These are phyloP conservation scores for Rhizopogon vesiculosus DNA, from an alignment of 768 basidiomycete genomes.

Conservation along the genomic window DNA sequence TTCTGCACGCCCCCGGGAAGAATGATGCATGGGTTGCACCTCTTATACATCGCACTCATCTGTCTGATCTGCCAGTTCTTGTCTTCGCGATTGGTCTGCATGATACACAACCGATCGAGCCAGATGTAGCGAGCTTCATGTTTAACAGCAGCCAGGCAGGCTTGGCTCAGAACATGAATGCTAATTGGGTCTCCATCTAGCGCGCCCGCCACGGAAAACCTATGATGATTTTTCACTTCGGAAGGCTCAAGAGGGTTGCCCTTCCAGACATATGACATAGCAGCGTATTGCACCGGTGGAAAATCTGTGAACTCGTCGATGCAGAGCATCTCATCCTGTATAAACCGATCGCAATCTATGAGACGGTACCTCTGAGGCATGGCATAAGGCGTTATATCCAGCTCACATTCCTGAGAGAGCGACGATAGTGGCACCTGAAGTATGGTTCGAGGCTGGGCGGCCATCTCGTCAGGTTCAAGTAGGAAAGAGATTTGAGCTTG, in stretches of 20 bases:
- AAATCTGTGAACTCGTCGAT: background rate
- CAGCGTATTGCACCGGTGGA: background rate
- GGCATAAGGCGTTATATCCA: no score
- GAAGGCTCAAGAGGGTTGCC: background rate
- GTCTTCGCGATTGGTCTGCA: constrained; percentile 11
- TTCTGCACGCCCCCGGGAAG: constrained; percentile 12
- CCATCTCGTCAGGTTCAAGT: no score
- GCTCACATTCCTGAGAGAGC: no score
- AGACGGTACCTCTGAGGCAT: background rate
- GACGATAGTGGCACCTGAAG: no score
- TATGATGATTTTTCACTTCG: background rate
- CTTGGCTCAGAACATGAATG: background rate
- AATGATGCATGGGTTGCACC: constrained; percentile 9
- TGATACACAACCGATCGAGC: constrained; percentile 14
- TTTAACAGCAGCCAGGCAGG: background rate
- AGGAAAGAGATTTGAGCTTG: no score
- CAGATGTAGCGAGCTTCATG: background rate
- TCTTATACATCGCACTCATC: constrained; percentile 11
- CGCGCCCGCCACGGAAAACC: background rate
- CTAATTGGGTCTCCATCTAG: background rate
- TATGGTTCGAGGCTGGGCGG: no score
- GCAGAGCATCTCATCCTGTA: background rate
- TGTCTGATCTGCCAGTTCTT: constrained; percentile 15
- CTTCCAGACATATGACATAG: background rate
- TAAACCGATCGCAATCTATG: background rate